Evolutionary conservation across 768 basidiomycete genomes (phyloP).

Genomic region (Xanthoconium stramineum): DNA sequence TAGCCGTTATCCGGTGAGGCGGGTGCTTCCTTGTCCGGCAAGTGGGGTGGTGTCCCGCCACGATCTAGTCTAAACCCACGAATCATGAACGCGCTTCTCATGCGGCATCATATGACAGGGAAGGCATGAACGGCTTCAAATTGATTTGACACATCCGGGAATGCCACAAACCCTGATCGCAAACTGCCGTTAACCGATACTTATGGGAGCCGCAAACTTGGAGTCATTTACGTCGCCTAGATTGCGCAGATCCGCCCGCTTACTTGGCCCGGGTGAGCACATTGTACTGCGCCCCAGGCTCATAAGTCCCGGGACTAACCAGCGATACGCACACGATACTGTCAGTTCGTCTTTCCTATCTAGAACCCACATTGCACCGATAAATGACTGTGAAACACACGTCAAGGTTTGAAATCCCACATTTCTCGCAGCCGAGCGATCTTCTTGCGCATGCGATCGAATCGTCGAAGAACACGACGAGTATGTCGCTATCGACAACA

Average conservation of each 20-base stretch:
- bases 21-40: conserved; percentile 19
- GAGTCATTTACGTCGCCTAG: conserved; percentile 7
- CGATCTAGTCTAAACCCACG: conserved; percentile 13
- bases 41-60: conserved; percentile 6
- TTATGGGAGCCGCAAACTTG: neutral
- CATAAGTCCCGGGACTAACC: neutral
- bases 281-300: conserved; percentile 1
- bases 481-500: neutral
- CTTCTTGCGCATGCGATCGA: neutral
- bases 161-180: conserved; percentile 15
- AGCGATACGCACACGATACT: neutral
- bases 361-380: neutral
- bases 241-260: conserved; percentile 18
- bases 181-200: conserved; percentile 12
- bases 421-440: neutral
- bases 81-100: conserved; percentile 10
- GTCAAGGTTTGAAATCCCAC: neutral
- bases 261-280: neutral
- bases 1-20: conserved; percentile 25
- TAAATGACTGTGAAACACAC: neutral
- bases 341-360: neutral
- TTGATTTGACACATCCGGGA: conserved; percentile 5
- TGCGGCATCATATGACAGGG: conserved; percentile 7
- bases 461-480: too few relatives aligned
- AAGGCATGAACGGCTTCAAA: conserved; percentile 1